phyloP scores from a whole-genome alignment of 495 filamentous ascomycete genomes.

The Aspergillus mulundensis region DNA sequence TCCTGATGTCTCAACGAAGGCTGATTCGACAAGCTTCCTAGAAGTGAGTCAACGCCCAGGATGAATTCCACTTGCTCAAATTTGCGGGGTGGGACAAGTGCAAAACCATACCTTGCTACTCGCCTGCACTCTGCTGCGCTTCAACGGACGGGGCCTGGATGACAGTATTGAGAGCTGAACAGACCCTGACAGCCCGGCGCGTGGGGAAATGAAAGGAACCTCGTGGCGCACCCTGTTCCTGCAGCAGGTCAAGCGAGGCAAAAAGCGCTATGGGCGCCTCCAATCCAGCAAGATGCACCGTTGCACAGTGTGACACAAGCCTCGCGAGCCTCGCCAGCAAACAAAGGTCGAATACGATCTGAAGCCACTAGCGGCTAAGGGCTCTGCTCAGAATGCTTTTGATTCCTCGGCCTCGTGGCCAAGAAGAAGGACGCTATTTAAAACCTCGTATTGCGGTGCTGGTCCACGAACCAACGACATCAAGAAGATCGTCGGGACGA shows the following conservation, averaged over 20 bases:
- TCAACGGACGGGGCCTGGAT: neutral
- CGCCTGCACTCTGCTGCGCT: neutral
- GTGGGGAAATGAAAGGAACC: neutral
- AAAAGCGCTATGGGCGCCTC: neutral
- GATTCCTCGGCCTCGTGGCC: neutral
- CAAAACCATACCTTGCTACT: neutral
- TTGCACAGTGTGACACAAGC: neutral
- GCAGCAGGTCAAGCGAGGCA: neutral
- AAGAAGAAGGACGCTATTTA: too few species aligned
- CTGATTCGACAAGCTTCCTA: too few species aligned
- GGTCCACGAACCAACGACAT: slow-evolving; percentile 2
- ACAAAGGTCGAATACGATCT: slow-evolving; percentile 6
- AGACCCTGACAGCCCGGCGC: neutral
- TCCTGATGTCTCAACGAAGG: too few species aligned
- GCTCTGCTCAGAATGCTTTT: neutral
- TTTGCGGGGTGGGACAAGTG: too few species aligned
- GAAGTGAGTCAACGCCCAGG: too few species aligned
- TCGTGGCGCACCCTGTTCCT: neutral
- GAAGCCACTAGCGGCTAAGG: neutral
- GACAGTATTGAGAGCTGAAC: neutral
- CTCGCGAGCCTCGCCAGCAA: neutral
- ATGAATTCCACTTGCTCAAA: too few species aligned
- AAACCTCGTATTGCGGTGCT: slow-evolving; percentile 9
- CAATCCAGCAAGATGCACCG: neutral
- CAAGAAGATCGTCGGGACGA: neutral